Evolutionary conservation across 495 filamentous ascomycete genomes (phyloP).

Genomic region (Podospora appendiculata): DNA sequence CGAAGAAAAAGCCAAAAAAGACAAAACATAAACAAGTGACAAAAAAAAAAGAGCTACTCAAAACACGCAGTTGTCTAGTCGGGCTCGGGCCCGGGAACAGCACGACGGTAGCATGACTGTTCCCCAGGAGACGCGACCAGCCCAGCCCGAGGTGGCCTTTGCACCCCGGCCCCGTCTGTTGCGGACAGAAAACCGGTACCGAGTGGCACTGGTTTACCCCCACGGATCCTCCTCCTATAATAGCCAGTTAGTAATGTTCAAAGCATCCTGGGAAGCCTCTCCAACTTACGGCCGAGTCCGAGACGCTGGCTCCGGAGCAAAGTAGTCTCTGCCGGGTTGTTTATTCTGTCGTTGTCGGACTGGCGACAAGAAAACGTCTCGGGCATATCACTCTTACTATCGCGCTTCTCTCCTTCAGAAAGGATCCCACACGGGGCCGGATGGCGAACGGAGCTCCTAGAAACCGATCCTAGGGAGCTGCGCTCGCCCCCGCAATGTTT

Average conservation of each 20-base stretch:
- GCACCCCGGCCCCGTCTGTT: not conserved
- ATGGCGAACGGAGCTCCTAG: too few species aligned
- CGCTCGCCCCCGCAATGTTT: too few species aligned
- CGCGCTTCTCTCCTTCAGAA: conserved; percentile 51
- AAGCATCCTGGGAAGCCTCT: not conserved
- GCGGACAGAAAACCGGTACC: too few species aligned
- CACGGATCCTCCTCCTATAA: conserved; percentile 24
- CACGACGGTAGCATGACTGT: conserved; percentile 28
- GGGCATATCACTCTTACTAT: conserved; percentile 44
- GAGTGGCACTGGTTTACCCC: too few species aligned
- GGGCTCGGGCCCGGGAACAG: conserved; percentile 22
- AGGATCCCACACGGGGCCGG: conserved; percentile 25
- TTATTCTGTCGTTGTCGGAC: not conserved
- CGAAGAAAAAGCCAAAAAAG: too few species aligned
- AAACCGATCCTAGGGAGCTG: too few species aligned
- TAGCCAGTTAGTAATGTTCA: not conserved
- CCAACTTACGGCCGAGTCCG: conserved; percentile 37
- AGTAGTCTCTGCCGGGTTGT: conserved; percentile 31
- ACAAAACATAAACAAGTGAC: too few species aligned
- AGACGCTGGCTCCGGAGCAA: conserved; percentile 49
- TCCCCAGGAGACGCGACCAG: conserved; percentile 40
- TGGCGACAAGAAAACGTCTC: conserved; percentile 10
- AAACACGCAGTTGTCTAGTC: not conserved
- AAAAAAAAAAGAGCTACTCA: too few species aligned
- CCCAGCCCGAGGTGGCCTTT: conserved; percentile 21